These are phyloP conservation scores for Gossypium arboreum DNA, from an alignment of 345 rosid genomes.

Conservation along the genomic window DNA sequence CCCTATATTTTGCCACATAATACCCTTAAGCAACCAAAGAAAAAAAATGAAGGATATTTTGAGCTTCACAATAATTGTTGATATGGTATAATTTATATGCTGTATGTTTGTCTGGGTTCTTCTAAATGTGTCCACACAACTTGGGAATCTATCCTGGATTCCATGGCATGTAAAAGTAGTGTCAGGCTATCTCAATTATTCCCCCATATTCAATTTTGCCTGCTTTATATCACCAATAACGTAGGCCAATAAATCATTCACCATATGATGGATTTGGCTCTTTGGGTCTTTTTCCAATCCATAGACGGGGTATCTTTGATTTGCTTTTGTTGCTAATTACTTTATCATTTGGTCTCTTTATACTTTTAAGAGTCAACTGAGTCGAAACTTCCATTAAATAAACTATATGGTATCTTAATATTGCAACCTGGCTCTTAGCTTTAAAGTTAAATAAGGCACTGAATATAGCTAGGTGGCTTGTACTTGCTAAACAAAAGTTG, in stretches of 20 bases:
- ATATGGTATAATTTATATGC: too few relatives aligned
- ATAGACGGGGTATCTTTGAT: not conserved
- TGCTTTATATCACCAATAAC: too few relatives aligned
- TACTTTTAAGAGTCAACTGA: not conserved
- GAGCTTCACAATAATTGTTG: too few relatives aligned
- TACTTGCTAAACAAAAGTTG: not conserved
- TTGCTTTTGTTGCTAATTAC: too few relatives aligned
- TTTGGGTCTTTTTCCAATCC: not conserved
- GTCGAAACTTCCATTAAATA: conserved; percentile 9
- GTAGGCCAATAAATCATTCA: not conserved
- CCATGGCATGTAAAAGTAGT: conserved; percentile 14
- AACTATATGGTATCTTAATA: not conserved
- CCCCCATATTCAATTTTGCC: not conserved
- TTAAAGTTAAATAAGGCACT: not conserved
- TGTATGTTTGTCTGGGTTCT: conserved; percentile 7
- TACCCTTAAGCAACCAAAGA: not conserved
- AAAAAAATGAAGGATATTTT: not conserved
- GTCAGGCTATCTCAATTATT: not conserved
- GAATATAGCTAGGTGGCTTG: not conserved
- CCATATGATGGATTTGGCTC: not conserved
- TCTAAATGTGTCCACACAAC: conserved; percentile 12
- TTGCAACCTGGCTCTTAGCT: conserved; percentile 1
- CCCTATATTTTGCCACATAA: conserved; percentile 22
- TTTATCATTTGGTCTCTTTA: too few relatives aligned
- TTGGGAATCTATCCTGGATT: conserved; percentile 26